These are phyloP conservation scores for Nemania bipapillata DNA, from an alignment of 2,329 filamentous ascomycete species.

Conservation along the genomic window DNA sequence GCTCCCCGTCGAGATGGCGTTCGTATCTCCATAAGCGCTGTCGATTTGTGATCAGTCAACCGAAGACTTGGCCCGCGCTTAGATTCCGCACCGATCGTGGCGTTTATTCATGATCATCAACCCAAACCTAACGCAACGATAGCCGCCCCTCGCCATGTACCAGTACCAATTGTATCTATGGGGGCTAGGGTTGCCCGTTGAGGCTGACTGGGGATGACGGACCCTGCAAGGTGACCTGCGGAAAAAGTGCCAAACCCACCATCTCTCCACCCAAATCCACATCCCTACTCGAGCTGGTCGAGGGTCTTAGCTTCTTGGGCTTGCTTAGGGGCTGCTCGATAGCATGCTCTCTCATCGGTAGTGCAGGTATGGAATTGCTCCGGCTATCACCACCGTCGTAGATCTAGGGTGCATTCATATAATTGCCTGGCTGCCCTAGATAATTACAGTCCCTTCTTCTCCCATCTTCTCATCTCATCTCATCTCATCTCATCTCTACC, in stretches of 20 bases:
- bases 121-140: constrained; percentile 20
- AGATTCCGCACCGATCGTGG: constrained; percentile 26
- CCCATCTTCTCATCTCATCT: constrained; percentile 19
- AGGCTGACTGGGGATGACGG: constrained; percentile 38
- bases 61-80: constrained; percentile 32
- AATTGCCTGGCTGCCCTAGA: constrained; percentile 28
- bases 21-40: constrained; percentile 26
- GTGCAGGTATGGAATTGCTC: constrained; percentile 22
- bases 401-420: constrained; percentile 34
- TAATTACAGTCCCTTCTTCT: constrained; percentile 5
- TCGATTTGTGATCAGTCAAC: constrained; percentile 28
- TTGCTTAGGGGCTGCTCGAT: constrained; percentile 28
- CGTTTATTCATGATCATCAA: constrained; percentile 31
- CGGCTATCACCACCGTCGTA: constrained; percentile 26
- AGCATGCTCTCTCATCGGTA: constrained; percentile 23
- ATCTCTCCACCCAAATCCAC: constrained; percentile 39
- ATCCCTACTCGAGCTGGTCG: constrained; percentile 36
- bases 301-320: constrained; percentile 28
- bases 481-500: constrained; percentile 20
- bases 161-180: constrained; percentile 11
- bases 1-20: constrained; percentile 11
- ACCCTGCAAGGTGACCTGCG: constrained; percentile 34
- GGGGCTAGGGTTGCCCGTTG: constrained; percentile 32
- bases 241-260: constrained; percentile 32
- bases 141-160: constrained; percentile 28